Evolutionary conservation across 2,329 filamentous ascomycete species (phyloP), one percentile per base, ranked within the genome.

Genomic region (Hymenoscyphus occultus): DNA sequence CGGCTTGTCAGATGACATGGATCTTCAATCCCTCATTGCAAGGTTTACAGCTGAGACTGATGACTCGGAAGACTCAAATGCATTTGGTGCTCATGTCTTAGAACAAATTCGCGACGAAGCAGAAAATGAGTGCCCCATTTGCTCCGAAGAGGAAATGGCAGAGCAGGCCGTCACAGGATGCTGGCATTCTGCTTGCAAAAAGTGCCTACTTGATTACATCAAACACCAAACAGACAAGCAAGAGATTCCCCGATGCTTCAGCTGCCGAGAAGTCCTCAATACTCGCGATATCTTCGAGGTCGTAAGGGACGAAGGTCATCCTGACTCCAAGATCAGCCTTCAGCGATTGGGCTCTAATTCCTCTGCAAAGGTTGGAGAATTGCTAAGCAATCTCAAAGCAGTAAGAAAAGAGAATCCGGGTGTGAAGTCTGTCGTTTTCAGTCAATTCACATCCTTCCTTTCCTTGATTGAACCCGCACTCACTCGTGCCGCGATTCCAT

Each of bases 151-250:
- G 76, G 93, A 93, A 3, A 98, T 98, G 93, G 86, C 92, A 51
- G 90, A 97, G 62, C 94, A 96, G 74, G 90, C 91, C 0, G 95
- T 99, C 1, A 98, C 95, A 0, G 92, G 92, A 0, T 99, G 95
- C 78, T 99, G 95, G 93, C 95, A 99, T 77, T 96, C 92, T 40
- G 93, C 95, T 0, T 99, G 95, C 80, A 97, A 95, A 78, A 90
- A 91, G 68, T 99, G 95, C 72, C 80, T 98, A n/a, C 80, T 96
- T 1, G 88, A 92, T 71, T 97, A 92, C 71, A 96, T 99, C 73
- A 87, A 90, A 68, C 93, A 97, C 73, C 90, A 97, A 76, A 89
- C 84, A 4, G 88, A 92, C 70, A 92, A 90, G 65, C 87, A 88
- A 56, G 85, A 91, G 60, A 77, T 90, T 0, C 90, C 95, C 0